A percentile compares a stretch with the other conserved stretches of the same genome.
Evolutionary conservation across 129 eudicot species (phyloP).

Genomic region (Helianthus annuus): DNA sequence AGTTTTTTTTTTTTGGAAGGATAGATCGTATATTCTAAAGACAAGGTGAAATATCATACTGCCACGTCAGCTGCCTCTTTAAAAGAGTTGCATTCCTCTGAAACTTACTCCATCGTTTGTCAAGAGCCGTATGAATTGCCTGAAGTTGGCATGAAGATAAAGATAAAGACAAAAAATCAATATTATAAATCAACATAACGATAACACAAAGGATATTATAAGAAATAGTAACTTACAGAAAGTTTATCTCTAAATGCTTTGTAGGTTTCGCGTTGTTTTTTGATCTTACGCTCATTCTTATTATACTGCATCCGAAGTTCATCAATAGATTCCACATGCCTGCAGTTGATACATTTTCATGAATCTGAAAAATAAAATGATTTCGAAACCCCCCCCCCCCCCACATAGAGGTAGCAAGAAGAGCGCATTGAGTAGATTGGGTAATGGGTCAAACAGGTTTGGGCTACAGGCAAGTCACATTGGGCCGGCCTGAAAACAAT

Average conservation of each 20-base stretch:
- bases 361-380: neutral
- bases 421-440: neutral
- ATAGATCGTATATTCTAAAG: slow-evolving; percentile 1
- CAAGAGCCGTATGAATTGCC: slow-evolving; percentile 69
- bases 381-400: no score
- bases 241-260: slow-evolving; percentile 76
- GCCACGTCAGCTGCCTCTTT: slow-evolving; percentile 81
- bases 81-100: slow-evolving; percentile 69
- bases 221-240: slow-evolving; percentile 45
- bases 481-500: neutral
- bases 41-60: slow-evolving; percentile 45
- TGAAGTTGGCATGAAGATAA: slow-evolving; percentile 28
- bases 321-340: slow-evolving; percentile 72
- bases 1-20: neutral
- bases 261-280: slow-evolving; percentile 65
- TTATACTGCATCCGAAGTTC: slow-evolving; percentile 71
- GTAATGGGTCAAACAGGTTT: neutral
- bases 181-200: neutral
- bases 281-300: slow-evolving; percentile 64
- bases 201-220: neutral
- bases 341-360: slow-evolving; percentile 32
- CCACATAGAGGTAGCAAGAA: neutral
- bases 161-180: slow-evolving; percentile 5
- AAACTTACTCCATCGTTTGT: slow-evolving; percentile 69
- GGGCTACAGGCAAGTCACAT: neutral